These are phyloP conservation scores for Umbellularia californica DNA, from an alignment of 164 flowering plant genomes.

Conservation along the genomic window DNA sequence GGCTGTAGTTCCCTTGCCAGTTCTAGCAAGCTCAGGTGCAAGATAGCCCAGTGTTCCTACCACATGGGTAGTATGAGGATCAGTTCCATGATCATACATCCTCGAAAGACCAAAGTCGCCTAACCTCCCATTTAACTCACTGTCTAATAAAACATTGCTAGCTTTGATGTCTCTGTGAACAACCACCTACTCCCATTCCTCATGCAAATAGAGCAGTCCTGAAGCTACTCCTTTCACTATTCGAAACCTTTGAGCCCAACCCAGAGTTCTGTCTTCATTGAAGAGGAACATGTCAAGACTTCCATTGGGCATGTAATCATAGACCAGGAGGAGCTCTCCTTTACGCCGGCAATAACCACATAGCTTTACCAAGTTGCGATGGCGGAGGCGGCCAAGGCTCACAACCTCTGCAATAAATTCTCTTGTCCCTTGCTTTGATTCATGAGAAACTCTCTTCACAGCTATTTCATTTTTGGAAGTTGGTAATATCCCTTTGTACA, in stretches of 20 bases:
- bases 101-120: slow-evolving; percentile 22
- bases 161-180: slow-evolving; percentile 20
- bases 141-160: slow-evolving; percentile 17
- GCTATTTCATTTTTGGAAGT: slow-evolving; percentile 10
- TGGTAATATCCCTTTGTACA: slow-evolving; percentile 11
- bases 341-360: slow-evolving; percentile 13
- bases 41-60: slow-evolving; percentile 15
- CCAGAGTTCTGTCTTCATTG: not conserved
- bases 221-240: slow-evolving; percentile 16
- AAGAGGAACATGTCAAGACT: slow-evolving; percentile 17
- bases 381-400: slow-evolving; percentile 18
- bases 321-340: slow-evolving; percentile 17
- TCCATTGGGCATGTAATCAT: slow-evolving; percentile 17
- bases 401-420: slow-evolving; percentile 21
- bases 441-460: slow-evolving; percentile 19
- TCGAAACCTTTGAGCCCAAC: slow-evolving; percentile 12
- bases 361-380: slow-evolving; percentile 14
- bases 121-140: slow-evolving; percentile 7
- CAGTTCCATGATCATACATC: slow-evolving; percentile 14
- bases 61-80: slow-evolving; percentile 12
- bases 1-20: no score
- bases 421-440: slow-evolving; percentile 19
- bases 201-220: slow-evolving; percentile 10
- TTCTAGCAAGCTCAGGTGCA: no score
- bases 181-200: slow-evolving; percentile 14